Evolutionary conservation across 208 protist species (phyloP), one percentile per base, ranked within the genome.

Genomic region (Leishmania braziliensis): DNA sequence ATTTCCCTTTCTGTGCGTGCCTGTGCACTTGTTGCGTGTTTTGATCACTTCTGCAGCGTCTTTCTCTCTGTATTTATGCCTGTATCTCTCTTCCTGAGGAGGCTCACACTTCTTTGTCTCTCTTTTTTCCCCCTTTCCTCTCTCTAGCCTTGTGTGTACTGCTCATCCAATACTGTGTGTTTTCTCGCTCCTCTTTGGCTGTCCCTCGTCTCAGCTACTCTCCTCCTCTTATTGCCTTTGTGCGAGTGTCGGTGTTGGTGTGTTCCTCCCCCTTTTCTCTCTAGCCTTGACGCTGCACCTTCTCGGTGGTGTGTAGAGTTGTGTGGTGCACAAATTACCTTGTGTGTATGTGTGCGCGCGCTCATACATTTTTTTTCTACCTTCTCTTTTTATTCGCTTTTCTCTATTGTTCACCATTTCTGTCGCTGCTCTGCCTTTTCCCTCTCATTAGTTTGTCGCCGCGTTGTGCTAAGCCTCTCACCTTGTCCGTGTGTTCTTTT

Each of bases 171-270:
- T 26, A 36, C 50, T 58, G 18, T 51, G 23, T 9, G 0, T 36
- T 12, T 60, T 53, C 3, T 53, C 23, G 5, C 72, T 56, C 14
- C 29, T 48, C 14, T 46, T 51, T 48, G 6, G 18, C 46, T 29
- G 3, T 20, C 43, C 54, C 36, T 65, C 20, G 20, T 12, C 9
- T 18, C 51, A 70, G 12, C 29, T 62, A 26, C 58, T 74, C 50
- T 60, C 81, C 58, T 76, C 62, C 68, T 62, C 79, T 75, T 79
- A 18, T 56, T 71, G 50, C 23, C 66, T 36, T 71, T 73, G 51
- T 39, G 43, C 46, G 65, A 10, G 18, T 36, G 18, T 33, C 63
- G 0, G 5, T 69, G 26, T 33, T 16, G 26, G 63, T 36, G 72
- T 60, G 62, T 46, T 36, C 14, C 66, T 71, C 14, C 77, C 77